Percentiles rank a stretch among this genome's conserved stretches.
Conservation (phyloP, 2,329 filamentous ascomycete species). For the Harringtonia lauricola region DNA sequence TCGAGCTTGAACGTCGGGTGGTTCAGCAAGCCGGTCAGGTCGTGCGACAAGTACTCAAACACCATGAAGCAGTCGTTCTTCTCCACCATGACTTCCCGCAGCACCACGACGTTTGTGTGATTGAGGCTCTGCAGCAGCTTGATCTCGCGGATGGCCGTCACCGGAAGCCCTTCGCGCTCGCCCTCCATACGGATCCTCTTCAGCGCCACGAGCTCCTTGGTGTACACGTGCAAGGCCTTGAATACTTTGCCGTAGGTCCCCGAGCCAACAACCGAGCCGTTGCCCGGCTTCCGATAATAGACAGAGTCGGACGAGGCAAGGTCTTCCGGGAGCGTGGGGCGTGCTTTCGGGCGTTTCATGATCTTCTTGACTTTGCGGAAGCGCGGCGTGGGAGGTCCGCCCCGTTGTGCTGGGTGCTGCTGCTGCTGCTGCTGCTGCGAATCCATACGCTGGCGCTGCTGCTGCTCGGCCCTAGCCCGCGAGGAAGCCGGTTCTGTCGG, state of each 20-base stretch:
- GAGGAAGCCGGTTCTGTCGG: constrained; percentile 44
- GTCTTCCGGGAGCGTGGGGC: constrained; percentile 60
- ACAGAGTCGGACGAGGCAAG: constrained; percentile 75
- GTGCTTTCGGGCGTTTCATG: constrained; percentile 58
- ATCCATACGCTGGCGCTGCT: constrained; percentile 8
- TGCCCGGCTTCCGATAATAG: constrained; percentile 91
- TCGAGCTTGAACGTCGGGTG: constrained; percentile 86
- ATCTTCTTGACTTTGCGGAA: constrained; percentile 56
- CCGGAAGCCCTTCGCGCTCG: constrained; percentile 80
- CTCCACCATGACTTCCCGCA: constrained; percentile 95
- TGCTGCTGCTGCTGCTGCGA: constrained; percentile 7
- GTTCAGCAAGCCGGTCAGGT: constrained; percentile 88
- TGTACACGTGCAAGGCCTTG: constrained; percentile 90
- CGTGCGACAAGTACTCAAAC: constrained; percentile 94
- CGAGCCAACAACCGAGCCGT: constrained; percentile 90
- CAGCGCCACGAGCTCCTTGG: constrained; percentile 68
- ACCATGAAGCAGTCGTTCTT: constrained; percentile 99
- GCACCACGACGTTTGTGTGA: constrained; percentile 69
- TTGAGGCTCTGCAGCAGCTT: constrained; percentile 81
- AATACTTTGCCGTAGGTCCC: constrained; percentile 95
- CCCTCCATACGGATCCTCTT: constrained; percentile 93
- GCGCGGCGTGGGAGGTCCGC: constrained; percentile 26
- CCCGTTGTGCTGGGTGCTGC: constrained; percentile 6
- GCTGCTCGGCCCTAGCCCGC: constrained; percentile 20
- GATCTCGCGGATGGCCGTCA: constrained; percentile 84